Evolutionary conservation across 805 yeast genomes (phyloP), one percentile per base, ranked within the genome.

Genomic region (Diddensiella transvaalensis): DNA sequence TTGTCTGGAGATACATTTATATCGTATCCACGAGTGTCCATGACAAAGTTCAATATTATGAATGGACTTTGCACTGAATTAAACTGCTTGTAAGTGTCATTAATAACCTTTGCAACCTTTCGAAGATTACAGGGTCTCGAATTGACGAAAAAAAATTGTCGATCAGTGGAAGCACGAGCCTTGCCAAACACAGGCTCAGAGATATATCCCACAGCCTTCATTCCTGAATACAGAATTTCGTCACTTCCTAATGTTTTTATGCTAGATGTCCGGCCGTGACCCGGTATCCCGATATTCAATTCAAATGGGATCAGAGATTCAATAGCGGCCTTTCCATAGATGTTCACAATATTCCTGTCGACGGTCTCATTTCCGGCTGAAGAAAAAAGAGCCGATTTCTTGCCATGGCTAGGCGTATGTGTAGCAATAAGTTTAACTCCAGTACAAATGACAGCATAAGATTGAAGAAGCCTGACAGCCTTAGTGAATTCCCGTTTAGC

Each of bases 1-100:
- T 93, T 93, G 63, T 93, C 97, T 0, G 99, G 98, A 0, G 96
- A 83, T 1, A 93, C 85, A 64, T 93, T 93, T 17, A 93, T 74
- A 66, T 93, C 99, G n/a, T 64, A 63, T 17, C 44, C 42, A 6
- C 42, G 18, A 0, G 85, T 72, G 36, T 76, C 73, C 3, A 87
- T 61, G 11, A 60, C 58, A 18, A 93, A 55, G 63, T 93, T 74
- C 2, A 87, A 57, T 2, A 88, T 71, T 42, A 85, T 71, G 8
- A 80, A 77, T 0, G 98, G 98, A 45, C 62, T 75, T 59, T 89
- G 96, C 3, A 81, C 70, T 57, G 79, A 75, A 55, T 89, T 90
- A 64, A 76, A 87, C 32, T 73, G 71, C 53, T 78, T 80, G 67
- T 87, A 93, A 1, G 79, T 76, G 50, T 89, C 96, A 53, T 83